phyloP scores from a whole-genome alignment of 192 early-diverging fungal genomes.

The Globomyces pollinis-pini region DNA sequence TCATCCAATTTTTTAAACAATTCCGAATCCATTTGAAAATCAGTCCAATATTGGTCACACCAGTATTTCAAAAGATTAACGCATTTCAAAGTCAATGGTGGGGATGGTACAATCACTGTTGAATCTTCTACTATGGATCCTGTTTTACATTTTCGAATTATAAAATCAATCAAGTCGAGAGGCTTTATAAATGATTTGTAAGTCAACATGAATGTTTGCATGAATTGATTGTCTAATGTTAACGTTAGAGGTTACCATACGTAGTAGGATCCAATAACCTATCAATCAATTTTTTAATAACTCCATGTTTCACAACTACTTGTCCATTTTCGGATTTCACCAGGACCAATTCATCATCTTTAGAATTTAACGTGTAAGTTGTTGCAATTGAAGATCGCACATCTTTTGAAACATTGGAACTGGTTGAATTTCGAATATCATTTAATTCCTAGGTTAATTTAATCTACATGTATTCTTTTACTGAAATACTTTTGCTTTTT shows the following conservation, averaged over 20 bases:
- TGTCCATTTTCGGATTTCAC: slow-evolving; percentile 34
- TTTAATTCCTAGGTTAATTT: background rate
- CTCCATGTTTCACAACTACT: slow-evolving; percentile 34
- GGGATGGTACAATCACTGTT: background rate
- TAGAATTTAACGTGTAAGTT: no score
- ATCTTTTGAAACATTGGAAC: background rate
- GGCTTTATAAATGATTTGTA: slow-evolving; percentile 34
- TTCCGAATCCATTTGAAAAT: slow-evolving; percentile 37
- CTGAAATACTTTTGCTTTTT: background rate
- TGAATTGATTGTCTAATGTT: slow-evolving; percentile 39
- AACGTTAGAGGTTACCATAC: slow-evolving; percentile 27
- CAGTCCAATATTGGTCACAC: slow-evolving; percentile 48
- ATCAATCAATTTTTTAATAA: slow-evolving; percentile 35
- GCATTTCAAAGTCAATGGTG: slow-evolving; percentile 25
- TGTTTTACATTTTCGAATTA: slow-evolving; percentile 23
- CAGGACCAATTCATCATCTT: slow-evolving; percentile 26
- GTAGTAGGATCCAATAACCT: slow-evolving; percentile 40
- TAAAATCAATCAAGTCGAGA: slow-evolving; percentile 29
- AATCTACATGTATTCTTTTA: background rate
- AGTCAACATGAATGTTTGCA: slow-evolving; percentile 46
- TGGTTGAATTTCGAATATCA: background rate
- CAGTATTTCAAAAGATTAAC: slow-evolving; percentile 46
- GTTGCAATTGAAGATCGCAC: background rate
- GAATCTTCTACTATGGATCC: background rate
- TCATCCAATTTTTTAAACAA: slow-evolving; percentile 24